Conservation (phyloP, 2,329 filamentous ascomycete species). For the Ophiostoma ips region DNA sequence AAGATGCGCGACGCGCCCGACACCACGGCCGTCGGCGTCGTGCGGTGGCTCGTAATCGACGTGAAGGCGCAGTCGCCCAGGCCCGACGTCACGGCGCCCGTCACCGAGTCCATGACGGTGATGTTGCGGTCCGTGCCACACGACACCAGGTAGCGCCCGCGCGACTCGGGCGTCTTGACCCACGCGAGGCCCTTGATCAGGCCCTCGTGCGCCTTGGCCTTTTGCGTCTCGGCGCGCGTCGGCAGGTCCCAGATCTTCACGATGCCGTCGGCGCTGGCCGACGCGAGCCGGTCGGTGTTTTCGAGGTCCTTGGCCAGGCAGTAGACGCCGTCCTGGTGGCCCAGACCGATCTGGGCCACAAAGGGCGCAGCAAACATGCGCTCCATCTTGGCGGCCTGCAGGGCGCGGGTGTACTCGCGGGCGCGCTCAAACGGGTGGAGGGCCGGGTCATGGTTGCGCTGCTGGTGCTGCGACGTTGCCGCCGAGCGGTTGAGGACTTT, state of each 20-base stretch:
- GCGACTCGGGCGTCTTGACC: constrained; percentile 52
- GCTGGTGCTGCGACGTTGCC: constrained; percentile 13
- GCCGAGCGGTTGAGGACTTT: constrained; percentile 13
- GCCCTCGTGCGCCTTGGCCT: constrained; percentile 62
- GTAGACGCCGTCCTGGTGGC: constrained; percentile 86
- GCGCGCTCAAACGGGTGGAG: constrained; percentile 86
- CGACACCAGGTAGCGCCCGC: constrained; percentile 13
- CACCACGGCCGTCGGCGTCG: constrained; percentile 10
- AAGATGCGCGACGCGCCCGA: constrained; percentile 13
- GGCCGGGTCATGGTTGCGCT: constrained; percentile 46
- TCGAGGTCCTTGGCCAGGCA: constrained; percentile 67
- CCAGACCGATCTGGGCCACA: constrained; percentile 70
- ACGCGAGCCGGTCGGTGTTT: constrained; percentile 60
- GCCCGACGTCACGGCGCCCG: constrained; percentile 70
- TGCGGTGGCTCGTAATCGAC: constrained; percentile 17
- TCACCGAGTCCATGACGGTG: constrained; percentile 85
- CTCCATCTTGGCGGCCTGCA: constrained; percentile 78
- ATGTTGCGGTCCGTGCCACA: constrained; percentile 77
- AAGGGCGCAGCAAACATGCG: constrained; percentile 66
- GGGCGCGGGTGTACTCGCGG: constrained; percentile 59
- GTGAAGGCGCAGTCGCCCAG: constrained; percentile 75
- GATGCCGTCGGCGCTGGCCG: constrained; percentile 79
- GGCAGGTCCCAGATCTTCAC: constrained; percentile 60
- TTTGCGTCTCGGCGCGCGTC: constrained; percentile 56
- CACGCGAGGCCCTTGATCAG: constrained; percentile 38